phyloP scores from a whole-genome alignment of 345 rosid species.

The Gossypium mustelinum region DNA sequence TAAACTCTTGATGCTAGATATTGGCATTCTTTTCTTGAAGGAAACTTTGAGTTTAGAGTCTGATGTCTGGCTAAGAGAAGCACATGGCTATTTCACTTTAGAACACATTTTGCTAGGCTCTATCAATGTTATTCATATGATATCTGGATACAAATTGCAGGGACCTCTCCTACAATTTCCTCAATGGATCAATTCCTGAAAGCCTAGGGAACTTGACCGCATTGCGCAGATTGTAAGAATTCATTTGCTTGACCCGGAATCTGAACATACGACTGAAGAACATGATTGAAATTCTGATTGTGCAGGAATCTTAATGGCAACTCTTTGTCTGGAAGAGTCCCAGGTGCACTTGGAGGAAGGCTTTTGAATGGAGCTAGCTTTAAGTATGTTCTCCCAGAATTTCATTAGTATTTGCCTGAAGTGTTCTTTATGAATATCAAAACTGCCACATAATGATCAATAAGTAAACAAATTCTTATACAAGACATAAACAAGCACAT shows the following conservation, averaged over 20 bases:
- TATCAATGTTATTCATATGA: background rate
- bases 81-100: background rate
- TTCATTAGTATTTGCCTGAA: conserved; percentile 4
- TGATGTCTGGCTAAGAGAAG: background rate
- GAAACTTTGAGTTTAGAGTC: background rate
- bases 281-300: conserved; percentile 16
- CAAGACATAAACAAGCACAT: background rate
- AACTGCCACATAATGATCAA: background rate
- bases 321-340: conserved; percentile 78
- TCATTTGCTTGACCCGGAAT: conserved; percentile 9
- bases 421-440: background rate
- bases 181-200: conserved; percentile 88
- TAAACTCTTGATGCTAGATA: background rate
- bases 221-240: conserved; percentile 70
- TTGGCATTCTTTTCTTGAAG: too few relatives aligned
- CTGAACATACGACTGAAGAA: background rate
- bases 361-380: conserved; percentile 92
- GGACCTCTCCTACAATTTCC: conserved; percentile 86
- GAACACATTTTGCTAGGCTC: background rate
- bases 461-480: background rate
- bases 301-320: conserved; percentile 91
- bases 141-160: conserved; percentile 34
- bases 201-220: conserved; percentile 76
- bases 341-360: conserved; percentile 85
- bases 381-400: conserved; percentile 52